These are phyloP conservation scores for Houttuynia cordata DNA, from an alignment of 164 flowering plant genomes.

Conservation along the genomic window DNA sequence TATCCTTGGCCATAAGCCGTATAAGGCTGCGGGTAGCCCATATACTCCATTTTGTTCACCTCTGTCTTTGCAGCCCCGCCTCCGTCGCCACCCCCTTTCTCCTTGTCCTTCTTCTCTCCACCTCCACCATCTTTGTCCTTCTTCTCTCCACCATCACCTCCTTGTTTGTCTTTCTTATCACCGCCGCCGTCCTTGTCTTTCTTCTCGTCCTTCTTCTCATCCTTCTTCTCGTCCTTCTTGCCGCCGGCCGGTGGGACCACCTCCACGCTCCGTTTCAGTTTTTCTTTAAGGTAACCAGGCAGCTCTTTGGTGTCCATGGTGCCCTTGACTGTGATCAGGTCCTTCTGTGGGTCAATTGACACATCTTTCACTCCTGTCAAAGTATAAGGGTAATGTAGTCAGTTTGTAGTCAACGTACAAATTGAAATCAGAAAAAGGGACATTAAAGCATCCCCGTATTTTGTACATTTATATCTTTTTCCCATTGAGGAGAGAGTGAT, in stretches of 20 bases:
- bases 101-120: background rate
- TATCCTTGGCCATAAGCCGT: background rate
- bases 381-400: background rate
- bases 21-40: too few species aligned
- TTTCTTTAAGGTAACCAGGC: conserved; percentile 33
- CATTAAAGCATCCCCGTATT: background rate
- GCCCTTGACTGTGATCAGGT: conserved; percentile 60
- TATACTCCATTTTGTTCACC: conserved; percentile 14
- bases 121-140: conserved; percentile 8
- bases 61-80: conserved; percentile 10
- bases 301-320: conserved; percentile 53
- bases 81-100: too few species aligned
- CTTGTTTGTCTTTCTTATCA: conserved; percentile 3
- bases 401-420: too few species aligned
- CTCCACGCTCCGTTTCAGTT: conserved; percentile 49
- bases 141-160: conserved; percentile 5
- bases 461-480: too few species aligned
- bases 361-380: conserved; percentile 59
- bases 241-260: conserved; percentile 46
- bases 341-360: conserved; percentile 35
- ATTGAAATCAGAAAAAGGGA: background rate
- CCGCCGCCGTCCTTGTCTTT: conserved; percentile 5
- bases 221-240: conserved; percentile 8
- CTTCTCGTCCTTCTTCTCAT: conserved; percentile 9
- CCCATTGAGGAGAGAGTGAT: background rate